Evolutionary conservation across 208 protist species (phyloP), one percentile per base, ranked within the genome.

Genomic region (Leishmania tropica): DNA sequence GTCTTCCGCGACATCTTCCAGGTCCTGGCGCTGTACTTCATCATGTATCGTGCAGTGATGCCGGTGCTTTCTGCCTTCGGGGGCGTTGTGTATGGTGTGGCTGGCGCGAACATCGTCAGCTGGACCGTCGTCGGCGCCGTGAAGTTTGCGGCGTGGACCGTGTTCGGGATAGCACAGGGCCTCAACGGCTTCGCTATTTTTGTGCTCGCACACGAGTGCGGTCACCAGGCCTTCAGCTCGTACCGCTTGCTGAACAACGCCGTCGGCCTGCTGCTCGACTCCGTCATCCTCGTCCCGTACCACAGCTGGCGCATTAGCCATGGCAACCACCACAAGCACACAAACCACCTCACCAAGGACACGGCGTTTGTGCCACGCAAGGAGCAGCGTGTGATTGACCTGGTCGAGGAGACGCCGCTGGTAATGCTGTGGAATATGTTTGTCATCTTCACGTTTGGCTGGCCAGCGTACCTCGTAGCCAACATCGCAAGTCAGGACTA

Each of bases 121-220:
- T 81, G 75, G 68, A 5, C 37, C 40, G 24, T 81, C 37, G 81
- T 87, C 35, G 19, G 72, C 21, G 70, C 77, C 11, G 67, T 91
- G 40, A 88, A 91, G 73, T 83, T 90, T 21, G 53, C 73, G 35
- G 68, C 76, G 53, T 98, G 94, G 93, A 87, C 74, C 42, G 71
- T 81, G 45, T 98, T 94, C 74, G 95, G 93, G 88, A 89, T 96
- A 79, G 83, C 94, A 17, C 92, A 97, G 81, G 96, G 97, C 62
- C 80, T 96, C 35, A 96, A 91, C 83, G 85, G 87, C 72, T 98
- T 96, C 4, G 97, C 94, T 21, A 56, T 99, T 2, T 99, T 96
- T 96, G 96, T 99, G 13, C 71, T 99, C 15, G 97, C 94, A 6
- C 98, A 99, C 79, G 98, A 99, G 85, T 99, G 98, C 83, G 98